phyloP scores from a whole-genome alignment of 140 eudicot genomes.

The Cichorium intybus region DNA sequence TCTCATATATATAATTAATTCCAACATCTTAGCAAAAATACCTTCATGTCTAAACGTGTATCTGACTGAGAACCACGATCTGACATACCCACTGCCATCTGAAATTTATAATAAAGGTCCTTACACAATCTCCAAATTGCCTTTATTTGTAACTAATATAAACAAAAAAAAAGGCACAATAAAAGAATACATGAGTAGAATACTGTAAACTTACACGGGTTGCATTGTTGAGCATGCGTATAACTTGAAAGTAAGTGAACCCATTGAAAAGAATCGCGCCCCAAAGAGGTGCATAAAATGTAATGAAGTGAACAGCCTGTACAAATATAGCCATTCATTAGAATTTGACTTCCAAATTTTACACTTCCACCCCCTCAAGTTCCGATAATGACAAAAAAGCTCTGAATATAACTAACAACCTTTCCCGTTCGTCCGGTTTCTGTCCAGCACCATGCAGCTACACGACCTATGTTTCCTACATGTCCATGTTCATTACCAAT shows the following conservation, averaged over 20 bases:
- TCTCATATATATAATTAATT: background rate
- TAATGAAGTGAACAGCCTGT: constrained; percentile 88
- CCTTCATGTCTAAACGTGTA: constrained; percentile 86
- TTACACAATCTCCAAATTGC: constrained; percentile 7
- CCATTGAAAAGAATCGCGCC: constrained; percentile 99
- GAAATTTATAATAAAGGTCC: constrained; percentile 31
- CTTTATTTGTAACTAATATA: constrained; percentile 8
- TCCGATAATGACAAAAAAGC: background rate
- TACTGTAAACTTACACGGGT: constrained; percentile 70
- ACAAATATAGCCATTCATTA: constrained; percentile 19
- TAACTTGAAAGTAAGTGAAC: constrained; percentile 94
- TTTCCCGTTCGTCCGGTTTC: constrained; percentile 89
- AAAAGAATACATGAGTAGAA: constrained; percentile 3
- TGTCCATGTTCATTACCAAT: constrained; percentile 89
- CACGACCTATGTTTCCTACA: constrained; percentile 70
- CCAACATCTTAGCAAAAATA: constrained; percentile 20
- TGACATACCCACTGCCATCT: constrained; percentile 98
- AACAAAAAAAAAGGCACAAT: constrained; percentile 1
- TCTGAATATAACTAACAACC: constrained; percentile 26
- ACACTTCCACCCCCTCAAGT: constrained; percentile 1
- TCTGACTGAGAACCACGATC: constrained; percentile 68
- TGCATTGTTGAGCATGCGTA: constrained; percentile 93
- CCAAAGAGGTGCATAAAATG: constrained; percentile 97
- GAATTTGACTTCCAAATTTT: no score
- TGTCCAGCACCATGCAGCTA: constrained; percentile 98